Conservation (phyloP, 2,329 filamentous ascomycete genomes). For the Colletotrichum trifolii region DNA sequence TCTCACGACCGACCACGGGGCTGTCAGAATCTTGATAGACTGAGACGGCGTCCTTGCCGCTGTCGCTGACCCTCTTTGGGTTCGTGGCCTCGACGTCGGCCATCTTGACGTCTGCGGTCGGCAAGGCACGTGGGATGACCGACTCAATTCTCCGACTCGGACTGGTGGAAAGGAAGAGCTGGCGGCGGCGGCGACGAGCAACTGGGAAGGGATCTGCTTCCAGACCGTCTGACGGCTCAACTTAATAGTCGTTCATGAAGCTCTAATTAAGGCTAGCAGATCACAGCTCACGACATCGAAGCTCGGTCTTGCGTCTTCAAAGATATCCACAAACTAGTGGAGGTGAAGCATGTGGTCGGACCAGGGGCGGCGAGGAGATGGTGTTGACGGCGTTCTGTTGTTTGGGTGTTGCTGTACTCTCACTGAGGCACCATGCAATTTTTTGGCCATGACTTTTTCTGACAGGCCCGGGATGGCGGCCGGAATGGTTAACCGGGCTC, state of each 20-base stretch:
- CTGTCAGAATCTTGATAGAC: constrained; percentile 40
- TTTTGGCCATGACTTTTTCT: constrained; percentile 1
- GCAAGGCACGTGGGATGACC: constrained; percentile 6
- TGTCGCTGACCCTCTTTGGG: constrained; percentile 34
- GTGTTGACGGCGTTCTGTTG: constrained; percentile 24
- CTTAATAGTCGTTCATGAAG: constrained; percentile 32
- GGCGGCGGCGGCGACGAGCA: constrained; percentile 17
- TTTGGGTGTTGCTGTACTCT: neutral
- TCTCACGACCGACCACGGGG: constrained; percentile 50
- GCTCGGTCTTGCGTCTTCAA: constrained; percentile 36
- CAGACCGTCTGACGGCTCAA: constrained; percentile 16
- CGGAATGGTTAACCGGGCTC: constrained; percentile 25
- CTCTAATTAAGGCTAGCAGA: constrained; percentile 31
- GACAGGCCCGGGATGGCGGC: constrained; percentile 12
- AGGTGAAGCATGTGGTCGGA: constrained; percentile 33
- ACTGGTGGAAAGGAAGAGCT: constrained; percentile 3
- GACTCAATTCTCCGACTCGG: constrained; percentile 3
- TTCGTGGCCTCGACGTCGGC: constrained; percentile 43
- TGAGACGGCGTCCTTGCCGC: constrained; percentile 39
- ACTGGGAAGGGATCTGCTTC: neutral
- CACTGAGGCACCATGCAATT: too few species aligned
- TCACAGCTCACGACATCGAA: constrained; percentile 33
- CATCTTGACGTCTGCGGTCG: constrained; percentile 38
- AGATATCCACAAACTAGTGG: constrained; percentile 35
- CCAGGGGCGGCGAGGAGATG: constrained; percentile 29